Conservation (phyloP, 495 filamentous ascomycete genomes). For the Immersiella caudata region DNA sequence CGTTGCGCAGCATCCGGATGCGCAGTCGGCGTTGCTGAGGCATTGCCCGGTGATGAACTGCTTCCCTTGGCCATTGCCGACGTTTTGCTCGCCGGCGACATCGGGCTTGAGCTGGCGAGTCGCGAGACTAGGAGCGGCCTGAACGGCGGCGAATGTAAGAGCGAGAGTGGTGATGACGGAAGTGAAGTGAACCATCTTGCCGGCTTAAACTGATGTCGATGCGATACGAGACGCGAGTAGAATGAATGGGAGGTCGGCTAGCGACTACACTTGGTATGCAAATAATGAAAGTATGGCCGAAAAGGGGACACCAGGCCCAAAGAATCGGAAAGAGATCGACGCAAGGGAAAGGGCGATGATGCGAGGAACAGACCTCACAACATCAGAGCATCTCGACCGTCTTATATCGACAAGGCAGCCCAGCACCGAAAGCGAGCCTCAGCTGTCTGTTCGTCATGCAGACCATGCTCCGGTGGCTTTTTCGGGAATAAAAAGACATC, state of each 20-base stretch:
- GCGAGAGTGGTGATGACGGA: slow-evolving; percentile 27
- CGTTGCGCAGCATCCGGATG: slow-evolving; percentile 43
- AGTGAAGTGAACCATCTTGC: slow-evolving; percentile 33
- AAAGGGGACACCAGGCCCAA: slow-evolving; percentile 23
- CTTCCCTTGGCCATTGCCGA: slow-evolving; percentile 41
- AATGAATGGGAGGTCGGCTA: slow-evolving; percentile 15
- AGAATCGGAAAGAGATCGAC: slow-evolving; percentile 2
- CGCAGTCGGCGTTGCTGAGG: slow-evolving; percentile 45
- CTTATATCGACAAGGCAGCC: no score
- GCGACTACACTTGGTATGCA: slow-evolving; percentile 13
- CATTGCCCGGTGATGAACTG: slow-evolving; percentile 53
- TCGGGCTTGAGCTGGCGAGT: slow-evolving; percentile 43
- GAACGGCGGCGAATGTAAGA: slow-evolving; percentile 56
- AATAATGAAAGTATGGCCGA: slow-evolving; percentile 4
- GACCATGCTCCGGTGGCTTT: background rate
- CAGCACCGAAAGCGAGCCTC: background rate
- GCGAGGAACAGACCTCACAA: background rate
- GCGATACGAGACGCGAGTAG: background rate
- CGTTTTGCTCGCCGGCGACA: slow-evolving; percentile 40
- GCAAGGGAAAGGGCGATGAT: slow-evolving; percentile 9
- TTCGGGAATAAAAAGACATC: background rate
- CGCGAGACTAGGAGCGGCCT: slow-evolving; percentile 58
- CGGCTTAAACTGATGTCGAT: slow-evolving; percentile 8
- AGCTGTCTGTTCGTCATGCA: slow-evolving; percentile 6
- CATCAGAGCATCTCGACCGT: background rate